phyloP scores from a whole-genome alignment of 169 alveolate species.

The Cryptosporidium sp. region DNA sequence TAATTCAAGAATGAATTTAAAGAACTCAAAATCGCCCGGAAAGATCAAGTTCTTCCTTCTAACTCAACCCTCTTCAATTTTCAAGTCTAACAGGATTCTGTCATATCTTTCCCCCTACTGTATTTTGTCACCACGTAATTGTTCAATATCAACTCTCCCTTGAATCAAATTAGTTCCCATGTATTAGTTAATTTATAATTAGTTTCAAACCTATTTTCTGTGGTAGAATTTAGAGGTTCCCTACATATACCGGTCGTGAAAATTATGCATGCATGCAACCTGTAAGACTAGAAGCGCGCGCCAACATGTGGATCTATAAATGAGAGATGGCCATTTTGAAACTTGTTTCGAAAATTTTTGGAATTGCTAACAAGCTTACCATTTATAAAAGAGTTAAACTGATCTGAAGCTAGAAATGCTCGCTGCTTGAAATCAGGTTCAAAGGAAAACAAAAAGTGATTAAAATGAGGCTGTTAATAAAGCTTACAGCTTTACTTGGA shows the following conservation, averaged over 20 bases:
- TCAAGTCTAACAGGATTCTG: no score
- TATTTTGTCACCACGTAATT: neutral
- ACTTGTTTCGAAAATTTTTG: neutral
- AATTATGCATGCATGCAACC: neutral
- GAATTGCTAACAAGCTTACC: neutral
- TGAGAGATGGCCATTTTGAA: neutral
- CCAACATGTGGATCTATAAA: constrained; percentile 17
- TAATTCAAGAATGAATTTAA: neutral
- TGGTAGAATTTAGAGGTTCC: neutral
- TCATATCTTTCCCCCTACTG: neutral
- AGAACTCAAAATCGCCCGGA: neutral
- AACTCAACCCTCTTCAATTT: no score
- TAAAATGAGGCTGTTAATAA: neutral
- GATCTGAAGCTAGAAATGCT: neutral
- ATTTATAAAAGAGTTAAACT: neutral
- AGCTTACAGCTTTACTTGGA: neutral
- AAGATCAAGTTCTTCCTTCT: no score
- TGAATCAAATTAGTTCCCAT: no score
- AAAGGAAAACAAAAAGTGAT: neutral
- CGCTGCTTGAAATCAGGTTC: neutral
- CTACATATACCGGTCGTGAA: neutral
- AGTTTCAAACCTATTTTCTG: no score
- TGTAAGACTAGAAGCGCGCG: neutral
- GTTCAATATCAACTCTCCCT: no score
- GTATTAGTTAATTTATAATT: no score